Conservation (phyloP, 805 yeast species). For the Cyberlindnera meyerae region DNA sequence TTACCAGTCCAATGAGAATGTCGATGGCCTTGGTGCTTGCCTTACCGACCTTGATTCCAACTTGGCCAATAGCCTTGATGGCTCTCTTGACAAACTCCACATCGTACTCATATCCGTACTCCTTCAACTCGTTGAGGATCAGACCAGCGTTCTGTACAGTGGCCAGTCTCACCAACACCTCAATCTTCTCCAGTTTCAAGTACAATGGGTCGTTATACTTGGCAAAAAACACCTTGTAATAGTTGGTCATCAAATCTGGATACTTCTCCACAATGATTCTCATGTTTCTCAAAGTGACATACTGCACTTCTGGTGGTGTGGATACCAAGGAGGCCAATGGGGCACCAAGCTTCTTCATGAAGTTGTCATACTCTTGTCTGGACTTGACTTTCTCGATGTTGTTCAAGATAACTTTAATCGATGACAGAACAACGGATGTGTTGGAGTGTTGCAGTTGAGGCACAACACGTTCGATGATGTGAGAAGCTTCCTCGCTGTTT, state of each 20-base stretch:
- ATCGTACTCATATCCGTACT: conserved; percentile 83
- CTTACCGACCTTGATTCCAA: conserved; percentile 58
- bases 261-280: conserved; percentile 84
- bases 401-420: conserved; percentile 74
- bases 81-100: conserved; percentile 67
- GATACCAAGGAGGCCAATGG: conserved; percentile 85
- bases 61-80: conserved; percentile 62
- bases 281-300: conserved; percentile 86
- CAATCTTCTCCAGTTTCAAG: conserved; percentile 71
- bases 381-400: conserved; percentile 49
- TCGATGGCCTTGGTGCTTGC: conserved; percentile 54
- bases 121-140: conserved; percentile 65
- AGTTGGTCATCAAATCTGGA: conserved; percentile 72
- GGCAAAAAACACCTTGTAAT: conserved; percentile 83
- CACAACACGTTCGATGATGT: conserved; percentile 80
- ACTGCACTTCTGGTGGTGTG: conserved; percentile 91
- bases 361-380: conserved; percentile 33
- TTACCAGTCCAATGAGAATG: conserved; percentile 50
- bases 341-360: conserved; percentile 69
- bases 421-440: conserved; percentile 86
- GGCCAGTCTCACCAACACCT: conserved; percentile 65
- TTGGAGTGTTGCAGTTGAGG: conserved; percentile 97
- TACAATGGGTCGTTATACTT: conserved; percentile 82
- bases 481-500: conserved; percentile 63
- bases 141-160: conserved; percentile 53